Evolutionary conservation across 192 early-diverging fungal genomes (phyloP).

Genomic region (Geranomyces michiganensis): DNA sequence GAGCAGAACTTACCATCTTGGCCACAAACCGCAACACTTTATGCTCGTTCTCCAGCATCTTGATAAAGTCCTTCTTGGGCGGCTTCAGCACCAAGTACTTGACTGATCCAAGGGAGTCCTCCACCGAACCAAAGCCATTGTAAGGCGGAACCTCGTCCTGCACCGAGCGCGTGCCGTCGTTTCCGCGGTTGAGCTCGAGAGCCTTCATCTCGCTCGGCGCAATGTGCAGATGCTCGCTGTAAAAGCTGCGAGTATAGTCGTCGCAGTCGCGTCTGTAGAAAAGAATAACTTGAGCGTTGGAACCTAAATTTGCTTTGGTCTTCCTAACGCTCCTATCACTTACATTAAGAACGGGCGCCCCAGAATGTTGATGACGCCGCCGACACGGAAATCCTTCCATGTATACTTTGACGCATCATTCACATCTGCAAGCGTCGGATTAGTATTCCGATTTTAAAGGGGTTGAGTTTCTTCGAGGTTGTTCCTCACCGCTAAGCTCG

Average conservation of each 20-base stretch:
- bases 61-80: slow-evolving; percentile 69
- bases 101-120: slow-evolving; percentile 61
- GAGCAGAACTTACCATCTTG: slow-evolving; percentile 52
- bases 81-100: slow-evolving; percentile 65
- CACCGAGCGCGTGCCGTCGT: slow-evolving; percentile 7
- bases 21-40: slow-evolving; percentile 66
- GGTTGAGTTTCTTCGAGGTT: not conserved
- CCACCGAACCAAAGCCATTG: slow-evolving; percentile 67
- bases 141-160: slow-evolving; percentile 54
- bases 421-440: slow-evolving; percentile 32
- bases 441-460: not conserved
- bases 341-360: slow-evolving; percentile 63
- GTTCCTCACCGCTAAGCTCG: slow-evolving; percentile 47
- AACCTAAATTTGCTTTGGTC: too few species aligned
- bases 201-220: slow-evolving; percentile 21
- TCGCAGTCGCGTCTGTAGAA: slow-evolving; percentile 62
- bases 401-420: slow-evolving; percentile 57
- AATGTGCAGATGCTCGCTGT: slow-evolving; percentile 41
- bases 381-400: slow-evolving; percentile 64
- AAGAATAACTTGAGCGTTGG: too few species aligned
- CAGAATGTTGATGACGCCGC: slow-evolving; percentile 60
- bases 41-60: slow-evolving; percentile 68
- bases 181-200: slow-evolving; percentile 2
- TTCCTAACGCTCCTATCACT: not conserved
- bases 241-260: slow-evolving; percentile 61